Conservation (phyloP, 495 filamentous ascomycete species). For the Penicillium dipodomyicola region DNA sequence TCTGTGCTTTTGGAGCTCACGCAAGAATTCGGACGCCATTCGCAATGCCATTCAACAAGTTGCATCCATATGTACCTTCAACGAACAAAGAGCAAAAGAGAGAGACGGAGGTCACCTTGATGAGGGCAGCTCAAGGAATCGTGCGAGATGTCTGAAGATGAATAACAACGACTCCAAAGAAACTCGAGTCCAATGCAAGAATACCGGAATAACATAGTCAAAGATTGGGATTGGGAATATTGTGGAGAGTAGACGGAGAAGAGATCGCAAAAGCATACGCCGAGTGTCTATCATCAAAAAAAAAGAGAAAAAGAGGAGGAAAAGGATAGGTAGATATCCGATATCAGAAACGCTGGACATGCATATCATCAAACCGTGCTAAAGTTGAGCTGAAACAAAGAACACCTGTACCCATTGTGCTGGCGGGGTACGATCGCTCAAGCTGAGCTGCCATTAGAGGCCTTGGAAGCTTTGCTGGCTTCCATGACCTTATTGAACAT, state of each 20-base stretch:
- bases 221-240: not conserved
- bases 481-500: conserved; percentile 50
- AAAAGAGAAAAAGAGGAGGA: not conserved
- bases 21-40: conserved; percentile 27
- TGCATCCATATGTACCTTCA: conserved; percentile 32
- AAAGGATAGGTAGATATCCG: not conserved
- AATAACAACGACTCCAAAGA: not conserved
- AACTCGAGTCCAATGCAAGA: conserved; percentile 1
- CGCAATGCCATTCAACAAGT: conserved; percentile 31
- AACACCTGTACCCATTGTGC: conserved; percentile 4
- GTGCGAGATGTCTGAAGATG: not conserved
- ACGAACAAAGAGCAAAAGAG: conserved; percentile 18
- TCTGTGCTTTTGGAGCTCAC: conserved; percentile 22
- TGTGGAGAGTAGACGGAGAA: not conserved
- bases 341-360: conserved; percentile 17
- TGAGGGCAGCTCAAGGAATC: not conserved
- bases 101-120: conserved; percentile 8
- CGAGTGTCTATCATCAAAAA: conserved; percentile 7
- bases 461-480: conserved; percentile 30
- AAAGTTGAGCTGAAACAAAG: not conserved
- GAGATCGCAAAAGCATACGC: conserved; percentile 5
- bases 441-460: conserved; percentile 29
- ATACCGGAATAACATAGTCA: not conserved
- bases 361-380: conserved; percentile 18
- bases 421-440: conserved; percentile 6